Percentiles rank a stretch among this genome's conserved stretches.
Conservation (phyloP, 352 stramenopile genomes). For the Pythium pyrilobum region DNA sequence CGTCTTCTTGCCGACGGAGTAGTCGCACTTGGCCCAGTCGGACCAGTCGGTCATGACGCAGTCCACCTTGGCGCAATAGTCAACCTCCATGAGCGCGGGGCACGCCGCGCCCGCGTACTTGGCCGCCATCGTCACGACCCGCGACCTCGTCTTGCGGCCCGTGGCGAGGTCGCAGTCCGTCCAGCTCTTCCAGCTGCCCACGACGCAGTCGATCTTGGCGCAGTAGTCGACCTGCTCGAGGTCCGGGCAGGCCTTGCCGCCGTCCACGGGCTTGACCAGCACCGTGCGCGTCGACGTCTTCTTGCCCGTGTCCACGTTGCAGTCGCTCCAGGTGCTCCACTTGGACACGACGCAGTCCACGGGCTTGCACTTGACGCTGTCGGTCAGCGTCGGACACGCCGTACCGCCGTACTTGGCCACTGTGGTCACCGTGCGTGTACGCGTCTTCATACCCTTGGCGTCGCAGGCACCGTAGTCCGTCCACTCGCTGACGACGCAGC, state of each 20-base stretch:
- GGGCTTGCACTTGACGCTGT: conserved; percentile 33
- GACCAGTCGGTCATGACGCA: conserved; percentile 29
- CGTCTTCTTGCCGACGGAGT: conserved; percentile 30
- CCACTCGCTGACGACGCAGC: conserved; percentile 55
- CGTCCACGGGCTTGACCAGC: conserved; percentile 28
- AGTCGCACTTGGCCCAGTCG: conserved; percentile 38
- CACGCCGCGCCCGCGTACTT: conserved; percentile 30
- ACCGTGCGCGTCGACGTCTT: conserved; percentile 36
- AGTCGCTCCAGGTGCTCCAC: conserved; percentile 35
- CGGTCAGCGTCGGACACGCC: conserved; percentile 31
- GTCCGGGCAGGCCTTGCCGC: conserved; percentile 29
- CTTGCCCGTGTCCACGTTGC: conserved; percentile 27
- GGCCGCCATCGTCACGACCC: conserved; percentile 16
- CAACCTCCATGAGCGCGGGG: conserved; percentile 14
- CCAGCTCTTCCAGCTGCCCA: conserved; percentile 44
- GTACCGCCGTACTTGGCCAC: conserved; percentile 30
- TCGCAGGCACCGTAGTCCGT: conserved; percentile 27
- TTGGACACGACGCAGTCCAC: conserved; percentile 41
- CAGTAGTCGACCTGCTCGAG: conserved; percentile 35
- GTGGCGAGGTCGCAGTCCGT: conserved; percentile 40
- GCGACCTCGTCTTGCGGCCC: conserved; percentile 31
- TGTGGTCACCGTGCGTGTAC: conserved; percentile 30
- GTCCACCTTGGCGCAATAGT: conserved; percentile 23
- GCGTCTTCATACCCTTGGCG: conserved; percentile 28
- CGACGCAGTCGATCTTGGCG: conserved; percentile 34